These are phyloP conservation scores for Basidiobolus heterosporus DNA, from an alignment of 371 early-diverging fungal species.

Conservation along the genomic window DNA sequence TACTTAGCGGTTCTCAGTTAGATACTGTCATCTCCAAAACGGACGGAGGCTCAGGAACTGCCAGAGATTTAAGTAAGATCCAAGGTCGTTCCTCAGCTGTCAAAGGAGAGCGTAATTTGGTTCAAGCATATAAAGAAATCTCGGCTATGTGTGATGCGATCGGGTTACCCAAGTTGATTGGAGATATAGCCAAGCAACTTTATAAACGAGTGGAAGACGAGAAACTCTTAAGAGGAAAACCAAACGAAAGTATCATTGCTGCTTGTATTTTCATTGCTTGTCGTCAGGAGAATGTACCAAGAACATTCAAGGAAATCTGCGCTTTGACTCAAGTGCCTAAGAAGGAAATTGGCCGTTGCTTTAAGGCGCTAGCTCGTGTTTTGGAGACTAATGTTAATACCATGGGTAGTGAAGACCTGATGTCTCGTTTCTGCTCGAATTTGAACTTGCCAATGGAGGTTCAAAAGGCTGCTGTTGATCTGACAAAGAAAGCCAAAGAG, in stretches of 20 bases:
- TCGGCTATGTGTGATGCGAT: conserved; percentile 81
- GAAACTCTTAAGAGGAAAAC: conserved; percentile 78
- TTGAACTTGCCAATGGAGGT: conserved; percentile 55
- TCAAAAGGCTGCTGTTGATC: conserved; percentile 44
- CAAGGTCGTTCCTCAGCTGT: conserved; percentile 53
- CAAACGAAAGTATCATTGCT: conserved; percentile 81
- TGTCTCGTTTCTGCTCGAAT: conserved; percentile 76
- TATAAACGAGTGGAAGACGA: conserved; percentile 83
- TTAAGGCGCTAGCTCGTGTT: conserved; percentile 54
- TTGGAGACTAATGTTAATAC: conserved; percentile 39
- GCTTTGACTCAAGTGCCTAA: conserved; percentile 84
- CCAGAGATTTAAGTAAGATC: conserved; percentile 55
- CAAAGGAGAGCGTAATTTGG: conserved; percentile 63
- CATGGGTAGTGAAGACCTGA: conserved; percentile 59
- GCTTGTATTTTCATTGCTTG: conserved; percentile 97
- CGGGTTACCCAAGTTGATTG: conserved; percentile 66
- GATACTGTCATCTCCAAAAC: conserved; percentile 76
- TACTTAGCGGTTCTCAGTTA: conserved; percentile 72
- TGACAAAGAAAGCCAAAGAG: conserved; percentile 61
- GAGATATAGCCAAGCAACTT: conserved; percentile 88
- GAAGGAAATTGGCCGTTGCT: conserved; percentile 79
- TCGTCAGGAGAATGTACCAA: conserved; percentile 73
- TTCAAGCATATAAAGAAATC: conserved; percentile 87
- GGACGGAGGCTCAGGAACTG: conserved; percentile 66
- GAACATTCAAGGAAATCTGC: conserved; percentile 97